Percentiles rank a stretch among this genome's conserved stretches.
These are phyloP conservation scores for Spizellomyces punctatus DNA, from an alignment of 192 early-diverging fungal genomes.

Conservation along the genomic window DNA sequence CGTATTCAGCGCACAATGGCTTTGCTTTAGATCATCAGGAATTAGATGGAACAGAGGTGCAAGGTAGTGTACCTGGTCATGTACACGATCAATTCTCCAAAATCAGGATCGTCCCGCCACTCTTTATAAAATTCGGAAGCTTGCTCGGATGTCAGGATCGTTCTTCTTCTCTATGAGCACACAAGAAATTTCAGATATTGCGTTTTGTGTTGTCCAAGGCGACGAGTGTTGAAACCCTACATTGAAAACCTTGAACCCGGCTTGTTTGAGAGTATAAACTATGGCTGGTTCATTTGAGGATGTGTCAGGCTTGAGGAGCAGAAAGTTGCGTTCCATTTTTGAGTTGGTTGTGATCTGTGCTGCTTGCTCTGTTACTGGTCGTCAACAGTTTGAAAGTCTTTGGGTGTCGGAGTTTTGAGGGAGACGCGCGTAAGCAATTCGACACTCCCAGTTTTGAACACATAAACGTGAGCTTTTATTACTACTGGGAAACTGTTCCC, in stretches of 20 bases:
- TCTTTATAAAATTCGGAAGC: constrained; percentile 42
- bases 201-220: not conserved
- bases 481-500: too few species aligned
- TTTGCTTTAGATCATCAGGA: too few species aligned
- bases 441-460: too few species aligned
- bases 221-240: constrained; percentile 18
- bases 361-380: not conserved
- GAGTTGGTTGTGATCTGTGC: not conserved
- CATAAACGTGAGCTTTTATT: too few species aligned
- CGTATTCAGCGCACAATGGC: too few species aligned
- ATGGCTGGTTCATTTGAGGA: constrained; percentile 38
- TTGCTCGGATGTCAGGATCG: constrained; percentile 43
- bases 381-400: not conserved
- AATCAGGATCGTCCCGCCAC: constrained; percentile 26
- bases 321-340: constrained; percentile 37
- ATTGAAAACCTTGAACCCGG: constrained; percentile 50
- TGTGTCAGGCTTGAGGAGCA: constrained; percentile 48
- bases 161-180: constrained; percentile 33
- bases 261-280: constrained; percentile 33
- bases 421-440: not conserved
- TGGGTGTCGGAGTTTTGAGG: not conserved
- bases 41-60: too few species aligned
- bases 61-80: constrained; percentile 23
- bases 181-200: not conserved
- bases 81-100: constrained; percentile 37